phyloP scores from a whole-genome alignment of 805 yeast species.

The Cyberlindnera xylosilytica region DNA sequence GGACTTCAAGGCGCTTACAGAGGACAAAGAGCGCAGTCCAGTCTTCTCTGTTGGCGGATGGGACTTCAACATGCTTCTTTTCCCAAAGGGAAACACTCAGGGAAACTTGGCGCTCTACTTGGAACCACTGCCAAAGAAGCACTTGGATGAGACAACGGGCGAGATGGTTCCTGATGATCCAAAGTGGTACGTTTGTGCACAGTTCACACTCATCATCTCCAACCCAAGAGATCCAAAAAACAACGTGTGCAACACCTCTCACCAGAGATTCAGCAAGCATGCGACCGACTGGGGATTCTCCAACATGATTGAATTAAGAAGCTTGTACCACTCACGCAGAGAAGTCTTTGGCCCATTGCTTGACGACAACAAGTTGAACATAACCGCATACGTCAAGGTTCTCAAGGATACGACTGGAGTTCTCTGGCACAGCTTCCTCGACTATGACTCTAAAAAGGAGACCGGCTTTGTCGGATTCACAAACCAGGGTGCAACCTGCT shows the following conservation, averaged over 20 bases:
- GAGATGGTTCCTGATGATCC: slow-evolving; percentile 35
- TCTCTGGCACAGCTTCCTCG: slow-evolving; percentile 82
- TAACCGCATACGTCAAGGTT: slow-evolving; percentile 74
- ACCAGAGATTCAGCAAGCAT: slow-evolving; percentile 69
- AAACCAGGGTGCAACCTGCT: slow-evolving; percentile 98
- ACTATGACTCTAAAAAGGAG: slow-evolving; percentile 79
- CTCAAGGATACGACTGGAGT: slow-evolving; percentile 92
- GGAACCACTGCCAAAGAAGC: slow-evolving; percentile 56
- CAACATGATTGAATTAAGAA: slow-evolving; percentile 57
- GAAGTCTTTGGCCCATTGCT: slow-evolving; percentile 35
- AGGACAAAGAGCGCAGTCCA: slow-evolving; percentile 35
- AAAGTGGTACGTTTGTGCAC: slow-evolving; percentile 88
- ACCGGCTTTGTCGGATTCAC: slow-evolving; percentile 92
- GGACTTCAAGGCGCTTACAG: slow-evolving; percentile 27
- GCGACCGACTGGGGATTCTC: slow-evolving; percentile 98
- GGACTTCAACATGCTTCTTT: slow-evolving; percentile 68
- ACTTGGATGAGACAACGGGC: slow-evolving; percentile 25
- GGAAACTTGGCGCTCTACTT: slow-evolving; percentile 68
- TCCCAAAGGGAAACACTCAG: slow-evolving; percentile 71
- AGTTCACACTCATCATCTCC: slow-evolving; percentile 82
- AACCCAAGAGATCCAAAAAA: slow-evolving; percentile 67
- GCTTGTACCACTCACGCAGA: slow-evolving; percentile 28
- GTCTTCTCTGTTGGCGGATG: slow-evolving; percentile 55
- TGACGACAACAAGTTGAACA: slow-evolving; percentile 52
- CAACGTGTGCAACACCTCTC: slow-evolving; percentile 60